Evolutionary conservation across 2,329 filamentous ascomycete species (phyloP).

Genomic region (Drechmeria coniospora): DNA sequence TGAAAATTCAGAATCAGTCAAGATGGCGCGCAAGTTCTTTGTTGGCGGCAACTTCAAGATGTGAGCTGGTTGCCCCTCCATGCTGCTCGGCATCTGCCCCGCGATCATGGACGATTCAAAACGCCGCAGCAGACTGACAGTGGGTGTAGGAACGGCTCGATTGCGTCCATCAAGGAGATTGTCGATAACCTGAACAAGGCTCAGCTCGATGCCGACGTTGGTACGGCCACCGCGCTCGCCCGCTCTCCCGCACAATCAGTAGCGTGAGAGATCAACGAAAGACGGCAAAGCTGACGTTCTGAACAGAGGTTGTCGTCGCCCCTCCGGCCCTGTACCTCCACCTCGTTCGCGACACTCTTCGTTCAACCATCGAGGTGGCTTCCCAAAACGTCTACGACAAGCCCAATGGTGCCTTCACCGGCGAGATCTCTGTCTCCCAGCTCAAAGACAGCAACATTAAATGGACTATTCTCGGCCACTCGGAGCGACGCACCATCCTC

Average conservation of each 20-base stretch:
- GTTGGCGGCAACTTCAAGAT: conserved; percentile 99
- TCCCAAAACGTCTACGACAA: conserved; percentile 97
- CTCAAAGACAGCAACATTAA: conserved; percentile 76
- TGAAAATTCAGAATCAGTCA: conserved; percentile 29
- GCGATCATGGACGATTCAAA: conserved; percentile 9
- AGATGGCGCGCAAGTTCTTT: conserved; percentile 91
- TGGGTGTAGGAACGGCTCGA: conserved; percentile 69
- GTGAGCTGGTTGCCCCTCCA: conserved; percentile 35
- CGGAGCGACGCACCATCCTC: conserved; percentile 81
- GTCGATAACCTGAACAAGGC: conserved; percentile 79
- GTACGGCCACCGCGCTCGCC: too few species aligned
- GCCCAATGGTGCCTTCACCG: conserved; percentile 92
- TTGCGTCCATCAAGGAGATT: conserved; percentile 80
- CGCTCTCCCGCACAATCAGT: conserved; percentile 2
- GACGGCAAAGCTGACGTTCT: conserved; percentile 3
- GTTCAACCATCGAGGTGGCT: conserved; percentile 65
- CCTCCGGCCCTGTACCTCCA: conserved; percentile 85
- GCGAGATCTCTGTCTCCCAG: conserved; percentile 86
- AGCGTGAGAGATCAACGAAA: neutral
- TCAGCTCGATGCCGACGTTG: conserved; percentile 58
- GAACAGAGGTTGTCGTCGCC: conserved; percentile 79
- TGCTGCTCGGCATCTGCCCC: conserved; percentile 6
- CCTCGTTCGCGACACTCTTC: conserved; percentile 65
- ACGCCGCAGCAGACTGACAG: conserved; percentile 10
- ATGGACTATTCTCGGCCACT: conserved; percentile 90